Conservation (phyloP, 2,329 filamentous ascomycete species). For the Diaporthe citrichinensis region DNA sequence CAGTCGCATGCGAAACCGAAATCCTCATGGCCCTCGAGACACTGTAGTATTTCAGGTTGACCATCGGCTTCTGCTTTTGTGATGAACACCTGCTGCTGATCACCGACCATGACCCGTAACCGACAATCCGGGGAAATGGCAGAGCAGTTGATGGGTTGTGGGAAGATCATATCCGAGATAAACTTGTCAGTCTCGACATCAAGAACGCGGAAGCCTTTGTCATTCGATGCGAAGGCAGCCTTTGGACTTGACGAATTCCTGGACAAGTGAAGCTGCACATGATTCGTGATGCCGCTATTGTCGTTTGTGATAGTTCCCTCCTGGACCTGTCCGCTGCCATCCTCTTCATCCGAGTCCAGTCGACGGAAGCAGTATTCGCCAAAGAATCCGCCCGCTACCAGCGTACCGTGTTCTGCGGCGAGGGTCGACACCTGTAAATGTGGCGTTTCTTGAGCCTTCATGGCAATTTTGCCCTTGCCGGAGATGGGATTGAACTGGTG, state of each 20-base stretch:
- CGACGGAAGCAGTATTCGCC: slow-evolving; percentile 68
- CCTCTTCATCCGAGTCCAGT: slow-evolving; percentile 56
- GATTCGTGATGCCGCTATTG: slow-evolving; percentile 73
- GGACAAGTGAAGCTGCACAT: slow-evolving; percentile 70
- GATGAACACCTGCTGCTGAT: slow-evolving; percentile 75
- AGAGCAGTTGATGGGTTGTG: slow-evolving; percentile 79
- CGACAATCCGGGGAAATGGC: slow-evolving; percentile 80
- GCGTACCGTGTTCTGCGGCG: slow-evolving; percentile 65
- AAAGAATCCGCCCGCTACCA: slow-evolving; percentile 72
- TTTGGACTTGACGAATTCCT: slow-evolving; percentile 66
- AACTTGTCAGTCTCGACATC: slow-evolving; percentile 73
- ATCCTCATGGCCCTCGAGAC: slow-evolving; percentile 75
- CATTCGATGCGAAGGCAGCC: slow-evolving; percentile 75
- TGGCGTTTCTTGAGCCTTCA: slow-evolving; percentile 50
- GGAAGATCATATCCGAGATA: slow-evolving; percentile 65
- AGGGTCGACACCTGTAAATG: slow-evolving; percentile 63
- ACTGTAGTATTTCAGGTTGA: slow-evolving; percentile 61
- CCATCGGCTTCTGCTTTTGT: slow-evolving; percentile 76
- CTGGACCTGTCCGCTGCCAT: slow-evolving; percentile 50
- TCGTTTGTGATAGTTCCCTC: slow-evolving; percentile 64
- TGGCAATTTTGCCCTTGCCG: slow-evolving; percentile 58
- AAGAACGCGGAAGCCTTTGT: slow-evolving; percentile 69
- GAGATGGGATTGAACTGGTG: slow-evolving; percentile 67
- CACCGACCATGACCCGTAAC: slow-evolving; percentile 80
- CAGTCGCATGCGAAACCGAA: slow-evolving; percentile 84